Percentiles rank a stretch among this genome's conserved stretches.
Conservation (phyloP, 2,329 filamentous ascomycete genomes). For the Teratosphaeriaceae sp. region DNA sequence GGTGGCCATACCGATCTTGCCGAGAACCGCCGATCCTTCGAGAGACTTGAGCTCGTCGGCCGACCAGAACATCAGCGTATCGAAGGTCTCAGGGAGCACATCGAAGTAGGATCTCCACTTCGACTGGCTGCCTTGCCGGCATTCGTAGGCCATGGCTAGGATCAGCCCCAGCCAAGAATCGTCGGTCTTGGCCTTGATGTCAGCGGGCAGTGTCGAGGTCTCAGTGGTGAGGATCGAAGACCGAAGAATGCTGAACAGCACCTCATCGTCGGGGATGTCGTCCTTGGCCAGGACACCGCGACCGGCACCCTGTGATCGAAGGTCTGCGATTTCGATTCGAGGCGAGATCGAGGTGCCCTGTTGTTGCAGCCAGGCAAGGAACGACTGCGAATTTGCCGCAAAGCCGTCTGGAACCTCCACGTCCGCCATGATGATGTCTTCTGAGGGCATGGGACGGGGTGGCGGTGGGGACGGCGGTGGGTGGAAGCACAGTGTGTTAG, state of each 20-base stretch:
- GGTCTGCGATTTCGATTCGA: constrained; percentile 53
- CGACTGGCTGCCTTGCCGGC: constrained; percentile 52
- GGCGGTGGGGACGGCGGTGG: neutral
- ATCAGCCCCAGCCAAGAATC: constrained; percentile 56
- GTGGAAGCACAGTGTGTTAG: neutral
- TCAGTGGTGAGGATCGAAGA: constrained; percentile 62
- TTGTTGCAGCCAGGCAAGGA: constrained; percentile 52
- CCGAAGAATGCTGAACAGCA: constrained; percentile 74
- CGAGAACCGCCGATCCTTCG: constrained; percentile 67
- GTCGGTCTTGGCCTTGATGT: constrained; percentile 23
- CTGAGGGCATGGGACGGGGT: neutral
- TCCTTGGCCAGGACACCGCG: constrained; percentile 62
- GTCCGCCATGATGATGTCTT: neutral
- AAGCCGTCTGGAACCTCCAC: neutral
- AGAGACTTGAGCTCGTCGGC: constrained; percentile 62
- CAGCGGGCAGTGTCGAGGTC: constrained; percentile 58
- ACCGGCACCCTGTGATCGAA: constrained; percentile 50
- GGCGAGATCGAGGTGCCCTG: constrained; percentile 49
- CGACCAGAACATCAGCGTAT: constrained; percentile 89
- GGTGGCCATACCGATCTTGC: constrained; percentile 67
- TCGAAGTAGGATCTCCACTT: constrained; percentile 73
- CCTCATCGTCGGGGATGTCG: constrained; percentile 66
- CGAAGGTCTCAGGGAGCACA: constrained; percentile 64
- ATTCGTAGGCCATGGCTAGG: constrained; percentile 74
- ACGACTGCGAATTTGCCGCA: constrained; percentile 23